Evolutionary conservation across 2,329 filamentous ascomycete species (phyloP), one percentile per base, ranked within the genome.

Genomic region (Huntiella bhutanensis): DNA sequence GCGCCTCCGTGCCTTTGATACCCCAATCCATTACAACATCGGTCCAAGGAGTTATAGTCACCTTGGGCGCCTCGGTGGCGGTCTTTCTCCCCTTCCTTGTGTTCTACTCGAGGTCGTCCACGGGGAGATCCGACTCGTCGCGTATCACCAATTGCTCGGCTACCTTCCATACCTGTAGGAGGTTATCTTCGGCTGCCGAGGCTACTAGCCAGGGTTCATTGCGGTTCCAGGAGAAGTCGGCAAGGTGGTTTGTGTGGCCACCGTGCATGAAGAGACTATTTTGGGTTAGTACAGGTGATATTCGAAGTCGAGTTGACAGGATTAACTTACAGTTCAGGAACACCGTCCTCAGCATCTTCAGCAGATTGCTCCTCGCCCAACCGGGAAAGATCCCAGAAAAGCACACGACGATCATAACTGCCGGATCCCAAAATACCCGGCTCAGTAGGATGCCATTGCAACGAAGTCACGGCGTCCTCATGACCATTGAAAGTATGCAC

Each of bases 181-280:
- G 69, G 58, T 98, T 98, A 64, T 98, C 91, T 60, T 98, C 92
- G 1, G 88, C 91, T 12, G 91, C 87, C 51, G 83, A 93, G 60
- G 86, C 87, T 54, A 98, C 82, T 47, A 95, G 75, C 92, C 92
- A 98, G 4, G 88, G 87, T 56, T 95, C 86, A 59, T 93, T 94
- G 54, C 77, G 76, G 62, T 98, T 98, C 88, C 88, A 98, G 64
- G 82, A 88, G 58, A 98, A 98, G 62, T 98, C 92, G 33, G 84
- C 86, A 51, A 98, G 76, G 54, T 92, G 82, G 64, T 95, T 95
- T 8, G 91, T 98, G 66, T 98, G 92, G 32, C 91, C 91, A 51
- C 91, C 91, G 57, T 98, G 91, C 87, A 98, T 96, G 64, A 98
- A 98, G 1, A 98, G 67, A 41, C 82, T 86, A 33, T 4, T 10